These are phyloP conservation scores for Vigna radiata DNA, from an alignment of 306 rosid genomes.

Conservation along the genomic window DNA sequence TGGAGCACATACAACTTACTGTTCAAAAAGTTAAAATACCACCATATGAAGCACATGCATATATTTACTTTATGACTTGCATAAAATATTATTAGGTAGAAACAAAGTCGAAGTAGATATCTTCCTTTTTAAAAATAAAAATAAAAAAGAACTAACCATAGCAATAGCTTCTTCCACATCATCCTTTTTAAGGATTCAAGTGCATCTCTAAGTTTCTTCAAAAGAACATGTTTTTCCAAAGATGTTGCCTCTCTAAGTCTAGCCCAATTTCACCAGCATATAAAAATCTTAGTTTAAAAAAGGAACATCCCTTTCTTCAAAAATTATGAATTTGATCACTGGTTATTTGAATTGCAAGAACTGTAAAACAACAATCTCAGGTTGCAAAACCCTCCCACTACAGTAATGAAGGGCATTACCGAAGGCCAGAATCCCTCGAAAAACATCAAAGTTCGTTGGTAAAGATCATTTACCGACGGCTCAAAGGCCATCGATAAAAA, in stretches of 20 bases:
- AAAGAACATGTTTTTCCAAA: slow-evolving; percentile 88
- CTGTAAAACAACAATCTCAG: neutral
- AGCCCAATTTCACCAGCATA: slow-evolving; percentile 67
- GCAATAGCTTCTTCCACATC: slow-evolving; percentile 94
- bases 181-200: slow-evolving; percentile 89
- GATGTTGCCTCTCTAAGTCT: slow-evolving; percentile 95
- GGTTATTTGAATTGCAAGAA: slow-evolving; percentile 10
- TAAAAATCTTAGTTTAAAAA: slow-evolving; percentile 39
- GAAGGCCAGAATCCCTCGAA: no score
- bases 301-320: slow-evolving; percentile 1
- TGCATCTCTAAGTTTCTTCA: slow-evolving; percentile 94
- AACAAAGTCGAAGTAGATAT: slow-evolving; percentile 15
- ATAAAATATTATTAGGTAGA: slow-evolving; percentile 25
- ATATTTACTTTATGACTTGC: no score
- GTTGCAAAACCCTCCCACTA: neutral
- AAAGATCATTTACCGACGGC: no score
- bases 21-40: no score
- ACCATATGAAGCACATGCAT: no score
- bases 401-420: no score
- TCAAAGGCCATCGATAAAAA: no score
- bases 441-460: no score
- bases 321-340: slow-evolving; percentile 5
- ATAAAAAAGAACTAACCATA: slow-evolving; percentile 65
- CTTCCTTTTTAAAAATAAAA: neutral
- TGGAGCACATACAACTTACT: no score